Percentiles rank a stretch among this genome's conserved stretches.
These are phyloP conservation scores for Aspergillus glaucus DNA, from an alignment of 2,329 filamentous ascomycete genomes.

Conservation along the genomic window DNA sequence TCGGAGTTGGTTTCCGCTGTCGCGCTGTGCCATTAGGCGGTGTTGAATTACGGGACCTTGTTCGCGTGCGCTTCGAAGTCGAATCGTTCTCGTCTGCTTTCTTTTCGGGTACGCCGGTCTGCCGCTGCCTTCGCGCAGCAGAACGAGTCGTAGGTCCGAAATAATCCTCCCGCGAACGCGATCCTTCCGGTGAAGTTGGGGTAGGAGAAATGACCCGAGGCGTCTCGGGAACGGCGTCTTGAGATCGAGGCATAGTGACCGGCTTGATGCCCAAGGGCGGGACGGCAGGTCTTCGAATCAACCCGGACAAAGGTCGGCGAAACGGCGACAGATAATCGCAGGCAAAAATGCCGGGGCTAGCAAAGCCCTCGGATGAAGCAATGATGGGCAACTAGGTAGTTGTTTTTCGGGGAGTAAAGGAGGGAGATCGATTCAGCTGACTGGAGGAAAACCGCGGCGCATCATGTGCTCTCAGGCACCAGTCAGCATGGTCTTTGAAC, in stretches of 20 bases:
- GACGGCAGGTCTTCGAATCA: constrained; percentile 36
- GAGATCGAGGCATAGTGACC: constrained; percentile 38
- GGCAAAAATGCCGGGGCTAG: constrained; percentile 18
- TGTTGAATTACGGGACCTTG: constrained; percentile 49
- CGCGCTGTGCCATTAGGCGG: constrained; percentile 39
- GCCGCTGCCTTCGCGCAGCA: constrained; percentile 51
- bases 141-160: constrained; percentile 73
- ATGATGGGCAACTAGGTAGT: constrained; percentile 27
- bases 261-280: constrained; percentile 39
- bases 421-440: constrained; percentile 2
- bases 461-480: constrained; percentile 9
- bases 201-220: constrained; percentile 88
- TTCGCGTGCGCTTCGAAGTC: constrained; percentile 54
- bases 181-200: constrained; percentile 56
- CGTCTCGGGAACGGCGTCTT: constrained; percentile 62
- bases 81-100: constrained; percentile 47
- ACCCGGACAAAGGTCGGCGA: constrained; percentile 19
- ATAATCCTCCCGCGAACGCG: constrained; percentile 53
- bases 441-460: constrained; percentile 10
- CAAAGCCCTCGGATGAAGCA: constrained; percentile 21
- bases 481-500: constrained; percentile 3
- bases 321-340: constrained; percentile 11
- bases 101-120: constrained; percentile 43
- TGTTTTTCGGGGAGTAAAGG: neutral
- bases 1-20: constrained; percentile 38